phyloP scores from a whole-genome alignment of 176 grass and related monocot genomes.

The Avena eriantha region DNA sequence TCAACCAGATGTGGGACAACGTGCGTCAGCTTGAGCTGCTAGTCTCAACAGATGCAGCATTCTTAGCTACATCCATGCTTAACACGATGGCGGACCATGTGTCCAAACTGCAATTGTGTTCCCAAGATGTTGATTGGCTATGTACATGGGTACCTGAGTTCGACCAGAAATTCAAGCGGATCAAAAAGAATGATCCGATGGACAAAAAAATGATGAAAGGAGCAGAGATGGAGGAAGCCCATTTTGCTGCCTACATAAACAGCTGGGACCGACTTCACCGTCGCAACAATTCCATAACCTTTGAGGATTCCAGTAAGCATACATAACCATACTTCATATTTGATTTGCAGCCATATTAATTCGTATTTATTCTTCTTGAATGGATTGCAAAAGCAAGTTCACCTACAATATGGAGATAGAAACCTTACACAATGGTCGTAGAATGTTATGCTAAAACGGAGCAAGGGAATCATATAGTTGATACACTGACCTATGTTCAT shows the following conservation, averaged over 20 bases:
- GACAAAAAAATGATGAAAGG: not conserved
- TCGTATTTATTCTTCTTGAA: no score
- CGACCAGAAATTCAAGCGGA: not conserved
- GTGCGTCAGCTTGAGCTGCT: not conserved
- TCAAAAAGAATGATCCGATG: not conserved
- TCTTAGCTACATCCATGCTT: not conserved
- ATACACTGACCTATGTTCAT: not conserved
- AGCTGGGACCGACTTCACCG: not conserved
- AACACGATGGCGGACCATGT: not conserved
- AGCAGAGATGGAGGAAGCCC: not conserved
- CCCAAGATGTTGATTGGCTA: not conserved
- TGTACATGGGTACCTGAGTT: not conserved
- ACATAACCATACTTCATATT: not conserved
- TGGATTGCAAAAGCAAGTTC: no score
- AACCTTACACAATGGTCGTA: conserved; percentile 24
- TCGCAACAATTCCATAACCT: not conserved
- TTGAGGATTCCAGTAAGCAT: not conserved
- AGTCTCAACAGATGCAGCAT: not conserved
- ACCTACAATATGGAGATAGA: not conserved
- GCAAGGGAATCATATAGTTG: conserved; percentile 21
- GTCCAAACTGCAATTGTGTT: not conserved
- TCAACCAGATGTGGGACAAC: not conserved
- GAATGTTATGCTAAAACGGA: conserved; percentile 24
- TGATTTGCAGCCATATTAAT: no score
- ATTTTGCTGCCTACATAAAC: not conserved